Base-by-base conservation (phyloP, 2,329 filamentous ascomycete genomes). In the Aspergillus fumigatus region DNA sequence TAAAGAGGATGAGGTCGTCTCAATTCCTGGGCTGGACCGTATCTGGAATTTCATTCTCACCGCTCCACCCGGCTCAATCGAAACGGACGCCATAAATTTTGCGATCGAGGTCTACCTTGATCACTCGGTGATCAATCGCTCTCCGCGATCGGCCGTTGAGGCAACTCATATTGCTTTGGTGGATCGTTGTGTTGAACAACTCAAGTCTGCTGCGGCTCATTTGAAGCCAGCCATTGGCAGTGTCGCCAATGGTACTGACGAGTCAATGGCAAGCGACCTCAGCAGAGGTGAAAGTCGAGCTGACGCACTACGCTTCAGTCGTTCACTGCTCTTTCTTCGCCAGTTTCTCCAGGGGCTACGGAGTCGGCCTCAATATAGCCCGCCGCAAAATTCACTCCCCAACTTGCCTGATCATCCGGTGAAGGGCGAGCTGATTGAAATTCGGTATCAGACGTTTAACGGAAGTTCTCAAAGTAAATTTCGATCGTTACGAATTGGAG, bases 41-140 rank as follows among this genome's bases (percentile, higher is more conserved):
- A 77, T 96, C n/a, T 96, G 92, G 92, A 84, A 85, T 25, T 84
- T 96, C 64, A 85, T 93, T 35, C 76, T 96, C 53, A 86, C 83
- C 17, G 85, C 89, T 1, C 84, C 85, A 4, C 78, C 83, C 40
- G 77, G 82, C 40, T 82, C 80, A 0, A 85, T 95, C 50, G 89
- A 90, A 62, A 80, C 82, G 21, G 75, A 80, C 52, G 88, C 90
- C 1, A 91, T 88, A 29, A 80, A 79, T 51, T 85, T 86, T 23
- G 83, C 96, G 3, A 90, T 92, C 25, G 82, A 87, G 25, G 80
- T 91, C 11, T 96, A 94, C 67, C 79, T 94, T 35, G 79, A 85
- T 55, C 74, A 79, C 55, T 59, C 57, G 6, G 67, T 77, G 32
- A 75, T 78, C 40, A 70, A 72, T 17, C 74, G 71, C 25, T 71